Evolutionary conservation across 2,329 filamentous ascomycete species (phyloP).

Genomic region (Sporothrix pallida): DNA sequence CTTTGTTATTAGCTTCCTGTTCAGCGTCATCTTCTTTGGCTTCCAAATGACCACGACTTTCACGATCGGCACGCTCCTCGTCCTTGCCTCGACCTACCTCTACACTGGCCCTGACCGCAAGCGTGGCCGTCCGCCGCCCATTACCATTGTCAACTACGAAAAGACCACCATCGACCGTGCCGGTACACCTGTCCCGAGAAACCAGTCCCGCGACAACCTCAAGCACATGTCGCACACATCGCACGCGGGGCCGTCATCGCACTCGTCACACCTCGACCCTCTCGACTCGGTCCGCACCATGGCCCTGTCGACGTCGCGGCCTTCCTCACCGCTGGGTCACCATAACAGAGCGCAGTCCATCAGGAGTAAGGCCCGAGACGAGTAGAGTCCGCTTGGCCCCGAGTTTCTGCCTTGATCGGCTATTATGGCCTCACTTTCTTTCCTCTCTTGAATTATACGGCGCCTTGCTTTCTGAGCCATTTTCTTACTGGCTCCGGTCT

Average conservation of each 20-base stretch:
- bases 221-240: constrained; percentile 48
- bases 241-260: background rate
- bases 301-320: constrained; percentile 54
- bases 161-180: constrained; percentile 66
- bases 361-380: constrained; percentile 48
- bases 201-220: constrained; percentile 40
- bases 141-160: constrained; percentile 75
- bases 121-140: constrained; percentile 66
- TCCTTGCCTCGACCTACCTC: constrained; percentile 82
- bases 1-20: constrained; percentile 84
- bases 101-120: constrained; percentile 73
- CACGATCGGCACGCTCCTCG: constrained; percentile 76
- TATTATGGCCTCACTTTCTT: background rate
- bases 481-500: background rate
- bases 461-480: background rate
- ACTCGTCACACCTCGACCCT: constrained; percentile 36
- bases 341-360: constrained; percentile 47
- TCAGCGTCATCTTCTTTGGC: constrained; percentile 84
- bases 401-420: background rate
- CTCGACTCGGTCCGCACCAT: constrained; percentile 49
- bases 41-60: constrained; percentile 79
- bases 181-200: constrained; percentile 48
- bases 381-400: constrained; percentile 40
- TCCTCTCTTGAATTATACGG: background rate
- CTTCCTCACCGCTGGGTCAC: constrained; percentile 52